These are phyloP conservation scores for Maudiozyma serrabonitensis DNA, from an alignment of 805 yeast species.

Conservation along the genomic window DNA sequence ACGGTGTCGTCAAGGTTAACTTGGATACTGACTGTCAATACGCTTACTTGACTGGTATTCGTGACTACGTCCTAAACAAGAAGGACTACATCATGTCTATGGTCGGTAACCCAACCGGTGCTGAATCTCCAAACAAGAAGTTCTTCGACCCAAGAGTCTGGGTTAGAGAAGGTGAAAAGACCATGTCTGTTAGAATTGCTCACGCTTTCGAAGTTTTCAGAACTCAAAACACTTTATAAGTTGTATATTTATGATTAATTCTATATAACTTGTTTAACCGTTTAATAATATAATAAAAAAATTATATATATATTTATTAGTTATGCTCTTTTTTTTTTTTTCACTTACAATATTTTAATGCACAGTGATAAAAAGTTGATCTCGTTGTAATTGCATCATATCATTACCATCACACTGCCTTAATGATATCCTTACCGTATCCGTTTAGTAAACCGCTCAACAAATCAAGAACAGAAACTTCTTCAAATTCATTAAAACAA, in stretches of 20 bases:
- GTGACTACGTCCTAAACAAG: constrained; percentile 93
- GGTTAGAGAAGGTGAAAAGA: constrained; percentile 99
- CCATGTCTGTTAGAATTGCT: constrained; percentile 80
- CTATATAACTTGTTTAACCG: no score
- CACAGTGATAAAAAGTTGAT: no score
- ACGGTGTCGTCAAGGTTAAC: constrained; percentile 98
- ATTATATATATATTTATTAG: no score
- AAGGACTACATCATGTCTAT: constrained; percentile 83
- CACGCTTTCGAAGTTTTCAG: constrained; percentile 83
- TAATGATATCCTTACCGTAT: no score
- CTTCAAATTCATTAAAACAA: no score
- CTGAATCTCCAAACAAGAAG: constrained; percentile 98
- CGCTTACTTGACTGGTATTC: constrained; percentile 94
- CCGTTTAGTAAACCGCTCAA: no score
- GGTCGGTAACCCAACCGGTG: constrained; percentile 99
- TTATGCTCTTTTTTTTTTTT: no score
- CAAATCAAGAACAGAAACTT: no score
- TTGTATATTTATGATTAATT: neutral
- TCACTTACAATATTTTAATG: no score
- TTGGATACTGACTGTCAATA: constrained; percentile 98
- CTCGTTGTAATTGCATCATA: no score
- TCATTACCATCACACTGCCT: no score
- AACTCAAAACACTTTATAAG: constrained; percentile 53
- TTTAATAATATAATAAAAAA: no score
- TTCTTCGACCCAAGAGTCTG: constrained; percentile 99